Evolutionary conservation across 225 moss, liverwort and hornwort genomes (phyloP), one percentile per base, ranked within the genome.

Genomic region (Marchantia paleacea): DNA sequence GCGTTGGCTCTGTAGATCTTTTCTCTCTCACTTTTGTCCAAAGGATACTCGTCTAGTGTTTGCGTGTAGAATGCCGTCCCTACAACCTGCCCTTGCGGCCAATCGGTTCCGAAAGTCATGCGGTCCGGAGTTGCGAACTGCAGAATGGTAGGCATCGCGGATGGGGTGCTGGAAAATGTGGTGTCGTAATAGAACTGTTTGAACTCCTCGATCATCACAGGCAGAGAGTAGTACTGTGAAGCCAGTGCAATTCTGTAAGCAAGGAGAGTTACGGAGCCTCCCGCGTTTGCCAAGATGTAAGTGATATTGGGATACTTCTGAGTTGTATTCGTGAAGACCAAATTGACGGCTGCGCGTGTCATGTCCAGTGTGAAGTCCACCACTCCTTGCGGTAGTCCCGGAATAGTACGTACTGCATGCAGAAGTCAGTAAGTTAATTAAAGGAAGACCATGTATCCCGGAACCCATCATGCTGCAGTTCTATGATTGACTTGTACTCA

Each of bases 101-200:
- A 78, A 39, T 78, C 78, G 48, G 19, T 47, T 7, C 78, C 78
- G 50, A 49, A 78, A 9, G 49, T 47, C 30, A 78, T 39, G 52
- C 52, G 48, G 24, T 63, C 52, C 19, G 78, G 15, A 49, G 25
- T 11, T 7, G 78, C 78, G 26, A 78, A 78, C 25, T 78, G 39
- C 19, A 78, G 24, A 50, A 66, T 47, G 10, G 64, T 63, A 26
- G 78, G 78, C 19, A 78, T 20, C 6, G 78, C 63, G n/a, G 39
- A 64, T 5, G 64, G 63, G 78, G 47, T 64, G 78, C 18, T 52
- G 48, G 60, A n/a, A 10, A 66, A 57, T 0, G 78, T 19, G 11
- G 66, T 78, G 47, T 78, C 78, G 64, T 53, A 64, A 28, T 64
- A 78, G 25, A 64, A 78, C n/a, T 66, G n/a, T 24, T 50, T 48